Base-by-base conservation (phyloP, 371 early-diverging fungal genomes). In the Circinella minor region DNA sequence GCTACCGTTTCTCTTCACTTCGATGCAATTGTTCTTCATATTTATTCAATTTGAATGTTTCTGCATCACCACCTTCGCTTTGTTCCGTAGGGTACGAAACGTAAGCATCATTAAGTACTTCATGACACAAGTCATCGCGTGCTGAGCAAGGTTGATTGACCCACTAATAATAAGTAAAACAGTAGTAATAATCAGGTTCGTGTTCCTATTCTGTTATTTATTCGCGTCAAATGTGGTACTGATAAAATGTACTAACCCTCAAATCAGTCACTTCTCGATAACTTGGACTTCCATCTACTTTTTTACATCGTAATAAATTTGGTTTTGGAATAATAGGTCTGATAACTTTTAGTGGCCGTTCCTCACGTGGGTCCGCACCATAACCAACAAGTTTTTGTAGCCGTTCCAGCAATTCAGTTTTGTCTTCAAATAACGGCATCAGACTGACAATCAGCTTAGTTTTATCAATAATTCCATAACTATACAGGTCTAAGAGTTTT, bases 21-120 rank as follows among this genome's bases (percentile, higher is more conserved):
- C 95, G 90, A 85, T 95, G 96, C 72, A 99, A 78, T 3, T 93
- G 92, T 77, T 99, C 99, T 80, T 99, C 99, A 72, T 90, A 96
- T 18, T 83, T 84, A 71, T 96, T 99, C 83, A 97, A 98, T 74
- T 96, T 95, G 78, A 94, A 92, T 59, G 95, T 92, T 57, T 94
- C 90, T 81, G 98, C 98, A 39, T 90, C 94, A 4, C 92, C 93
- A 60, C 96, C 99, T 80, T 99, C 99, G 63, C 95, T 94, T 8
- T 93, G 90, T 90, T 93, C 97, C 9, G 94, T 96, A 7, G 99
- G 99, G 82, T 96, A 96, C 0, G 96, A 95, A 4, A 98, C 92
- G 87, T 94, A 99, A 18, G 90, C 92, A 81, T 96, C 96, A 82
- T 99, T 99, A 48, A 99, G 81, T 1, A 99, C 98, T 77, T 98